Evolutionary conservation across 768 basidiomycete genomes (phyloP), one percentile per base, ranked within the genome.

Genomic region (Naganishia kalamii): DNA sequence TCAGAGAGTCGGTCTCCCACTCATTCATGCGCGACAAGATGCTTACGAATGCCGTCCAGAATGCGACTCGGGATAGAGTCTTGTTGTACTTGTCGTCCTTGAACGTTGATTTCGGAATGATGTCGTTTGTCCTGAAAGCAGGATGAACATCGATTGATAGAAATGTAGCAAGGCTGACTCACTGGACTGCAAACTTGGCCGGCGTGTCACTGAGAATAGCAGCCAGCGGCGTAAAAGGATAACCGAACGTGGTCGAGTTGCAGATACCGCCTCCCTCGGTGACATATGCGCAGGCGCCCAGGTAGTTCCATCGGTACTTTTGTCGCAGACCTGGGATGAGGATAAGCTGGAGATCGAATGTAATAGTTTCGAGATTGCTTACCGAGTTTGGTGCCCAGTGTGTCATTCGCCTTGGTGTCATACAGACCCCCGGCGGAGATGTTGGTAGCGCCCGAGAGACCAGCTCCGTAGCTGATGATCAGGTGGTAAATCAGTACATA

Each of bases 241-340:
- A 69, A 21, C 63, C 72, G 65, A 77, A 75, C 12, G 59, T 65
- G 23, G 76, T 72, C 4, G 67, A 52, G 69, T 75, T 75, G 66
- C 76, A 77, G 40, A 63, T 69, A n/a, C 73, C 74, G 10, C 46
- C 62, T 3, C 76, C 76, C 51, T 61, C 66, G 54, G 70, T 70
- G 37, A 70, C 68, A 67, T 77, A 77, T 1, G 64, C 74, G 51
- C 76, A 77, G 13, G 72, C 68, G 54, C 72, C 73, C 68, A 75
- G 72, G 19, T 76, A 49, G 47, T 74, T 74, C 63, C 72, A 77
- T 63, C 74, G 66, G 71, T 77, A 77, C 49, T 73, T 64, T 59
- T 72, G 71, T 41, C 74, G 68, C 51, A 76, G 50, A 37, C 76
- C 76, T 32, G 65, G 63, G 32, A 48, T 11, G 7, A n/a, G 29